These are phyloP conservation scores for Fonsecaea pedrosoi DNA, from an alignment of 2,329 filamentous ascomycete genomes.

Conservation along the genomic window DNA sequence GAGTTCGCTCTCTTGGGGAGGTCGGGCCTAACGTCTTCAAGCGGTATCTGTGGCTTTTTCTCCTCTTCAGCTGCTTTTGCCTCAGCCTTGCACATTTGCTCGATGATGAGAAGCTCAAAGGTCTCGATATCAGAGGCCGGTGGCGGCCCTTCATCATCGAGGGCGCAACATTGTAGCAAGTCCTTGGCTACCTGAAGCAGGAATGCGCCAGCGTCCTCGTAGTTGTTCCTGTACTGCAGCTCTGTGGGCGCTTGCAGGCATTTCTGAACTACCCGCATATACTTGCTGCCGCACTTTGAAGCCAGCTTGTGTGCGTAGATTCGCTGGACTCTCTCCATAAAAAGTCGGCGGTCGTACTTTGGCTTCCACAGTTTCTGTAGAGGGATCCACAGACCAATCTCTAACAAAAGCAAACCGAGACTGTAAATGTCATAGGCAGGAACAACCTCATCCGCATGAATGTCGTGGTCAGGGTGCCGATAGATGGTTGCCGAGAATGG, in stretches of 20 bases:
- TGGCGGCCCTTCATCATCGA: constrained; percentile 40
- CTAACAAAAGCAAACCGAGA: constrained; percentile 66
- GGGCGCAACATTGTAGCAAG: constrained; percentile 37
- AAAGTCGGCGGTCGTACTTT: constrained; percentile 67
- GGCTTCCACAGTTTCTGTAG: constrained; percentile 68
- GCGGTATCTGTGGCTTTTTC: constrained; percentile 13
- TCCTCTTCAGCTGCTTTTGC: constrained; percentile 25
- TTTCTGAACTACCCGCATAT: constrained; percentile 67
- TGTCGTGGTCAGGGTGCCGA: constrained; percentile 59
- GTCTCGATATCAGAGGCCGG: constrained; percentile 38
- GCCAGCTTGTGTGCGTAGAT: constrained; percentile 67
- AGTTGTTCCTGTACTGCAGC: constrained; percentile 36
- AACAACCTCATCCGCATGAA: constrained; percentile 33
- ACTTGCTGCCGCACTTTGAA: constrained; percentile 68
- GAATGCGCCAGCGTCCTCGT: constrained; percentile 38
- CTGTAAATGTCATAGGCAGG: constrained; percentile 65
- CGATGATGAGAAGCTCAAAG: constrained; percentile 39
- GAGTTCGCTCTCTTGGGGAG: constrained; percentile 28
- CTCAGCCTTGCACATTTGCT: constrained; percentile 39
- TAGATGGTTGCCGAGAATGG: constrained; percentile 64
- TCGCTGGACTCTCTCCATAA: constrained; percentile 68
- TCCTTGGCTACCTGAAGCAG: constrained; percentile 39
- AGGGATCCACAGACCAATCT: constrained; percentile 69
- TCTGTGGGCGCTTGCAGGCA: constrained; percentile 63
- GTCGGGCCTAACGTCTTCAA: constrained; percentile 19